These are phyloP conservation scores for Craspedostauros australis DNA, from an alignment of 108 stramenopile genomes.

Conservation along the genomic window DNA sequence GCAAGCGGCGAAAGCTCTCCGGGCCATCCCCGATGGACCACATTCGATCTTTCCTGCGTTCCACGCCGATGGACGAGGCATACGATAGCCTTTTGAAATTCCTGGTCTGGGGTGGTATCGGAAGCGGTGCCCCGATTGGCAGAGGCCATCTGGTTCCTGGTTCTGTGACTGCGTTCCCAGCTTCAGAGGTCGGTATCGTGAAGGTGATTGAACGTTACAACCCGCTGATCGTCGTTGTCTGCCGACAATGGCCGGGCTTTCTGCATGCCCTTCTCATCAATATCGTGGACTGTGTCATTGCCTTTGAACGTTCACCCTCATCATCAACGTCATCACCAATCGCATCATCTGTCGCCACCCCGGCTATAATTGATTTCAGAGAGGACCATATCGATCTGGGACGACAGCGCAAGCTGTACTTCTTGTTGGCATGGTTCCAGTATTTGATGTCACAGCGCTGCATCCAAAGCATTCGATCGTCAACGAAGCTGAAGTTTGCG, in stretches of 20 bases:
- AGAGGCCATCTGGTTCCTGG: constrained; percentile 21
- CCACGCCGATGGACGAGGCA: constrained; percentile 42
- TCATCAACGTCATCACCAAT: constrained; percentile 11
- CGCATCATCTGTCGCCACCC: constrained; percentile 1
- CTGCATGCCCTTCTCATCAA: constrained; percentile 42
- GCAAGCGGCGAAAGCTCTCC: neutral
- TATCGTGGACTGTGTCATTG: constrained; percentile 58
- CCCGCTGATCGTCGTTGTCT: constrained; percentile 38
- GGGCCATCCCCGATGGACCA: constrained; percentile 34
- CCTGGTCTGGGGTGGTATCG: constrained; percentile 51
- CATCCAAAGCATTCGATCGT: constrained; percentile 7
- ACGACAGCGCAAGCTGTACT: constrained; percentile 31
- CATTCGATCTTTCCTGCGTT: constrained; percentile 41
- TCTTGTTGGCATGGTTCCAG: constrained; percentile 34
- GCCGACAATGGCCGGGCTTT: constrained; percentile 63
- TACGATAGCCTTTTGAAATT: constrained; percentile 34
- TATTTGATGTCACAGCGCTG: constrained; percentile 23
- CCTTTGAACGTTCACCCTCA: constrained; percentile 20
- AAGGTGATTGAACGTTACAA: constrained; percentile 45
- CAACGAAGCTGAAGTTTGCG: neutral
- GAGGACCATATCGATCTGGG: constrained; percentile 17
- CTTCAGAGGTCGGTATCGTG: constrained; percentile 23
- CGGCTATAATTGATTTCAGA: constrained; percentile 9
- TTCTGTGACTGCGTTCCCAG: constrained; percentile 25
- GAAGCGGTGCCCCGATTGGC: constrained; percentile 14